A percentile compares a stretch with the other conserved stretches of the same genome.
Evolutionary conservation across 2,329 filamentous ascomycete species (phyloP).

Genomic region (Penicillium sp.): DNA sequence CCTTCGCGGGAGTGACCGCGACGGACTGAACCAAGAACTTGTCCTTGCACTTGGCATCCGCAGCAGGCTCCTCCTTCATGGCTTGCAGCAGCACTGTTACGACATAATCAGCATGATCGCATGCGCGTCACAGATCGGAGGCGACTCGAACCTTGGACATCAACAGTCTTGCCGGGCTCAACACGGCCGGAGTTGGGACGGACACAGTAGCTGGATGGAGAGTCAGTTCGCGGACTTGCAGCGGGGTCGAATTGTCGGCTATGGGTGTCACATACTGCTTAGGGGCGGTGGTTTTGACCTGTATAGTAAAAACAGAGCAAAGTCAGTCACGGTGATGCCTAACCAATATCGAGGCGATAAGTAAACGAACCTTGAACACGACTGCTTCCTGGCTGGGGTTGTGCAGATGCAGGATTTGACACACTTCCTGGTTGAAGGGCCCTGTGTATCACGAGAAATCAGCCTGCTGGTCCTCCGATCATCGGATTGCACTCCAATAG

Average conservation of each 20-base stretch:
- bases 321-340: constrained; percentile 25
- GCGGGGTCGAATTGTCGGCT: not conserved
- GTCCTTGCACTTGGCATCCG: constrained; percentile 86
- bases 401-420: constrained; percentile 55
- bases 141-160: constrained; percentile 69
- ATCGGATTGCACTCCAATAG: not conserved
- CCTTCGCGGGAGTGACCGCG: constrained; percentile 73
- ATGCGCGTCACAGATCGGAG: not conserved
- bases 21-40: constrained; percentile 97
- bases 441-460: constrained; percentile 41
- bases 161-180: constrained; percentile 80
- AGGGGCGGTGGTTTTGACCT: constrained; percentile 98
- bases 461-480: constrained; percentile 5
- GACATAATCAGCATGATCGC: constrained; percentile 22
- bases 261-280: constrained; percentile 71
- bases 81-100: constrained; percentile 81
- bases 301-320: constrained; percentile 8
- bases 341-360: constrained; percentile 7
- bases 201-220: constrained; percentile 75
- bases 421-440: constrained; percentile 60
- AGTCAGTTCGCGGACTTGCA: constrained; percentile 18
- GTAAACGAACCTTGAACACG: constrained; percentile 56
- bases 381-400: constrained; percentile 56
- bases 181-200: constrained; percentile 95
- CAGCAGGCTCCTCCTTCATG: constrained; percentile 89